Percentiles rank a stretch among this genome's conserved stretches.
These are phyloP conservation scores for Chalara sp. DNA, from an alignment of 2,329 filamentous ascomycete genomes.

Conservation along the genomic window DNA sequence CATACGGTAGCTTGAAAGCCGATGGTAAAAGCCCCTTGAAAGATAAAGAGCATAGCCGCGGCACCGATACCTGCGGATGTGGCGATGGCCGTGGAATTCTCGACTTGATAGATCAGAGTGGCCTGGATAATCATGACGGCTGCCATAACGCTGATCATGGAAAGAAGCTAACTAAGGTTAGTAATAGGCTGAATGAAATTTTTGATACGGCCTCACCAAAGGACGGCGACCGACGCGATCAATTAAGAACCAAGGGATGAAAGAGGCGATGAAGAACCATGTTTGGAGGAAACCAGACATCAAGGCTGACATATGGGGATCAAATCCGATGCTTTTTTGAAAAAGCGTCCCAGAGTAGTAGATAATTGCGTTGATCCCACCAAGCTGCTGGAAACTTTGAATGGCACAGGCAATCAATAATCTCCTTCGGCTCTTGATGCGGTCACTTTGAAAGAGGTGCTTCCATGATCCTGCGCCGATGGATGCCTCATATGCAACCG, in stretches of 20 bases:
- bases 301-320: slow-evolving; percentile 37
- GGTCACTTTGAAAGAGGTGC: slow-evolving; percentile 16
- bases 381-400: slow-evolving; percentile 45
- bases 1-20: slow-evolving; percentile 56
- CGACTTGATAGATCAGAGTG: slow-evolving; percentile 33
- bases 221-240: slow-evolving; percentile 57
- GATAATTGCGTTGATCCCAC: slow-evolving; percentile 34
- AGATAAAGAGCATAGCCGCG: slow-evolving; percentile 49
- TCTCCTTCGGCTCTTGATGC: slow-evolving; percentile 39
- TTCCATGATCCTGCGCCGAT: slow-evolving; percentile 27
- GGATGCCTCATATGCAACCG: slow-evolving; percentile 27
- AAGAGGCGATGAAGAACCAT: slow-evolving; percentile 35
- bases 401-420: slow-evolving; percentile 42
- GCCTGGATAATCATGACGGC: slow-evolving; percentile 35
- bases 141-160: slow-evolving; percentile 34
- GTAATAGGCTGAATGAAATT: neutral
- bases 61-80: slow-evolving; percentile 32
- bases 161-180: slow-evolving; percentile 41
- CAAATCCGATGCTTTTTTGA: slow-evolving; percentile 36
- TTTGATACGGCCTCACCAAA: slow-evolving; percentile 29
- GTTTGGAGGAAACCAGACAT: slow-evolving; percentile 47
- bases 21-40: slow-evolving; percentile 53
- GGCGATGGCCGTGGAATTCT: slow-evolving; percentile 28
- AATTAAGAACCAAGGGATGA: slow-evolving; percentile 34
- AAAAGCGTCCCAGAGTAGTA: slow-evolving; percentile 40